Conservation (phyloP, 495 filamentous ascomycete genomes). For the Lasiosphaeriaceae sp. region DNA sequence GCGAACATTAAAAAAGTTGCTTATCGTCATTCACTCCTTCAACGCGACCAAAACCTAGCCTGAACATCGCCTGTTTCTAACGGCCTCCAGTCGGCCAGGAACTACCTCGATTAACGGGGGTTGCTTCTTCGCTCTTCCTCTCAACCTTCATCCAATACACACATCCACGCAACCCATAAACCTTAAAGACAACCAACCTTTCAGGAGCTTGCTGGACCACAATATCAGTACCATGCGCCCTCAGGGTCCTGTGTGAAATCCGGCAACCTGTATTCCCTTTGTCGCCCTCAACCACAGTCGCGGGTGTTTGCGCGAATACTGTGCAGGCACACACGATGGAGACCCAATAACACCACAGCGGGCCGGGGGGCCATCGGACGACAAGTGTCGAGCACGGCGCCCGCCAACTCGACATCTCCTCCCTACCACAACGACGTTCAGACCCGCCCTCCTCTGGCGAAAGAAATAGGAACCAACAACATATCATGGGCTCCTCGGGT, state of each 20-base stretch:
- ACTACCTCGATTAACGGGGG: neutral
- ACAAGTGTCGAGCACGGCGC: conserved; percentile 9
- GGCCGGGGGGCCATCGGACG: conserved; percentile 49
- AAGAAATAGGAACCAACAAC: no score
- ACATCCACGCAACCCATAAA: neutral
- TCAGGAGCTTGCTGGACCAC: conserved; percentile 4
- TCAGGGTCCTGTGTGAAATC: conserved; percentile 21
- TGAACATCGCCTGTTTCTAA: neutral
- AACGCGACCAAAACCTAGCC: no score
- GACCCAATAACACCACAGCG: conserved; percentile 41
- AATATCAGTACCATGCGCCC: conserved; percentile 30
- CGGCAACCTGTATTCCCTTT: conserved; percentile 43
- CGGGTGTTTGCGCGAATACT: conserved; percentile 53
- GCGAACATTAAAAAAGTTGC: neutral
- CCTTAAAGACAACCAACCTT: neutral
- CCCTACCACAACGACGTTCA: neutral
- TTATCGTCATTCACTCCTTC: no score
- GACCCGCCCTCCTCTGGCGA: no score
- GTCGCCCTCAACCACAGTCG: conserved; percentile 39
- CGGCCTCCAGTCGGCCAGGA: neutral
- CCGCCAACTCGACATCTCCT: neutral
- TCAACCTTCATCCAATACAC: neutral
- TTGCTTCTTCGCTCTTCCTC: neutral
- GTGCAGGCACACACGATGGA: conserved; percentile 41
- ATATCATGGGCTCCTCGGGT: no score